phyloP scores from a whole-genome alignment of 75 land plant species.

The Sequoiadendron giganteum region DNA sequence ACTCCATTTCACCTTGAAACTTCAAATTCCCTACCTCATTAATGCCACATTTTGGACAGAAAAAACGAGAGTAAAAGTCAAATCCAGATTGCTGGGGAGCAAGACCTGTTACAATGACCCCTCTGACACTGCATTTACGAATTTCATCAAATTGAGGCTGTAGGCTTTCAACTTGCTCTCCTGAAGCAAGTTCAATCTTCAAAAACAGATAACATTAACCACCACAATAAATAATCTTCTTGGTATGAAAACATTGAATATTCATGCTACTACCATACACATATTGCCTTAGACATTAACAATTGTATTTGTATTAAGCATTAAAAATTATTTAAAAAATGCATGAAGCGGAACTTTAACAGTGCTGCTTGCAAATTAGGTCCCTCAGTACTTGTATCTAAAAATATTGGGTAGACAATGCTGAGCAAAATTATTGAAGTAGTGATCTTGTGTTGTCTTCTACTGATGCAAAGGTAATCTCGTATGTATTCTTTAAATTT shows the following conservation, averaged over 20 bases:
- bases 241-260: neutral
- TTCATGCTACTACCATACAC: neutral
- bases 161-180: constrained; percentile 41
- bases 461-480: neutral
- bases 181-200: constrained; percentile 55
- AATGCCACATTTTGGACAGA: constrained; percentile 66
- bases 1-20: neutral
- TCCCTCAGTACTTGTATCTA: neutral
- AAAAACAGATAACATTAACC: neutral
- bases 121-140: constrained; percentile 32
- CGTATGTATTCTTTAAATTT: neutral
- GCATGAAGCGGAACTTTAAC: neutral
- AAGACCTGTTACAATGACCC: constrained; percentile 54
- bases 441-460: neutral
- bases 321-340: neutral
- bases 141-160: constrained; percentile 58
- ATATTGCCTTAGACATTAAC: neutral
- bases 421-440: neutral
- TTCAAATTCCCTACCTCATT: constrained; percentile 47
- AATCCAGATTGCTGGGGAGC: constrained; percentile 48
- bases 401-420: neutral
- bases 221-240: neutral
- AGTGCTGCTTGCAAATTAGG: neutral
- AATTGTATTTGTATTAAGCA: neutral
- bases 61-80: constrained; percentile 71